phyloP scores from a whole-genome alignment of 345 rosid species.

The Psidium friedrichsthalianum region DNA sequence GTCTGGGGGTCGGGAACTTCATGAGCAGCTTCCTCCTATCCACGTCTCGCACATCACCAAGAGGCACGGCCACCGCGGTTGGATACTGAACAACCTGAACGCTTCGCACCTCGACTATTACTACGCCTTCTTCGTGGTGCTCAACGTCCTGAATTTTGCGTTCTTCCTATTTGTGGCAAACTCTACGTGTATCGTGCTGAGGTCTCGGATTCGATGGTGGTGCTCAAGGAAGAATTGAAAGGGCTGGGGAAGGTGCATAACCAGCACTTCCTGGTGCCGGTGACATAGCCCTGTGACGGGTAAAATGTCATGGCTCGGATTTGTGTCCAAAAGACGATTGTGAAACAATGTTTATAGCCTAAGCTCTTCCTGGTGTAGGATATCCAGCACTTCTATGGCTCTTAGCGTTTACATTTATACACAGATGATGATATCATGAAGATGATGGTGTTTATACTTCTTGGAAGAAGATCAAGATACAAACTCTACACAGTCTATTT shows the following conservation, averaged over 20 bases:
- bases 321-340: neutral
- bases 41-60: slow-evolving; percentile 40
- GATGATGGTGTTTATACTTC: neutral
- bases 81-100: slow-evolving; percentile 73
- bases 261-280: slow-evolving; percentile 7
- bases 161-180: slow-evolving; percentile 48
- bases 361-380: neutral
- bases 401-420: neutral
- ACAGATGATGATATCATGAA: neutral
- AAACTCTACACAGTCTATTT: neutral
- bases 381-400: neutral
- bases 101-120: slow-evolving; percentile 67
- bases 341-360: neutral
- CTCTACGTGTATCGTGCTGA: slow-evolving; percentile 63
- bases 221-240: slow-evolving; percentile 40
- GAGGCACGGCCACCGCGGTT: slow-evolving; percentile 37
- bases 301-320: neutral
- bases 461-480: neutral
- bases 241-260: neutral
- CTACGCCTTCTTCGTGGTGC: slow-evolving; percentile 50
- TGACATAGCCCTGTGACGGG: neutral
- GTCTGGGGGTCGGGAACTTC: slow-evolving; percentile 57
- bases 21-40: slow-evolving; percentile 64
- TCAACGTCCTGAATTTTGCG: slow-evolving; percentile 44
- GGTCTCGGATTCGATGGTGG: slow-evolving; percentile 41